Evolutionary conservation across 106 monocot species (phyloP), one percentile per base, ranked within the genome.

Genomic region (Platanthera guangdongensis): DNA sequence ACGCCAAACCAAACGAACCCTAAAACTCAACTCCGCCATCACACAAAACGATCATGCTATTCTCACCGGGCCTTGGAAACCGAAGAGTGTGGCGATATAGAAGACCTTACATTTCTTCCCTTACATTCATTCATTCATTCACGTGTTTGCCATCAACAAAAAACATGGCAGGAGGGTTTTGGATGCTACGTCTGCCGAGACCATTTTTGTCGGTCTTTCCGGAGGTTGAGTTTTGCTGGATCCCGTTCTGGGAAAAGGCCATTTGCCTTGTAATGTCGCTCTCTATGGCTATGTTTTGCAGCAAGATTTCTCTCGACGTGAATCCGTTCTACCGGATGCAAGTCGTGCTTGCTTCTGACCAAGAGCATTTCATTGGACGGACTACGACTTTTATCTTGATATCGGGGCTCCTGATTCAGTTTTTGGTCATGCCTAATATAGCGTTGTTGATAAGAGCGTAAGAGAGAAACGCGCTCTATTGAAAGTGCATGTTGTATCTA

Each of bases 211-310:
- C 74, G 0, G 51, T 80, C 53, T 57, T 74, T n/a, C 80, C 80
- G 4, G 74, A 74, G 50, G 74, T 80, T 30, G 53, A 80, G 52
- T 60, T 45, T 63, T 25, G 80, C 28, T 75, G 57, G 54, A 81
- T 81, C n/a, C 80, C 80, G 6, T 81, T 81, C 68, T 75, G 68
- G 11, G 80, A 81, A 68, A 80, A 74, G 65, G 80, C 75, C 47
- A 75, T 74, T 9, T 75, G 68, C 22, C 54, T 68, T 2, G 73
- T 80, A 10, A 80, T 80, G 3, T 73, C 64, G 0, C 80, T 74
- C n/a, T 80, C 74, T 51, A 80, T 80, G 16, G 74, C 45, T 65
- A 63, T 80, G 74, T 59, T 79, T 7, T 79, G 72, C 59, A 79
- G 79, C 10, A 59, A 79, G 72, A 47, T 78, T 18, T 69, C 78